Percentiles rank a stretch among this genome's conserved stretches.
Conservation (phyloP, 371 early-diverging fungal species). For the Aphelidium insulamus region DNA sequence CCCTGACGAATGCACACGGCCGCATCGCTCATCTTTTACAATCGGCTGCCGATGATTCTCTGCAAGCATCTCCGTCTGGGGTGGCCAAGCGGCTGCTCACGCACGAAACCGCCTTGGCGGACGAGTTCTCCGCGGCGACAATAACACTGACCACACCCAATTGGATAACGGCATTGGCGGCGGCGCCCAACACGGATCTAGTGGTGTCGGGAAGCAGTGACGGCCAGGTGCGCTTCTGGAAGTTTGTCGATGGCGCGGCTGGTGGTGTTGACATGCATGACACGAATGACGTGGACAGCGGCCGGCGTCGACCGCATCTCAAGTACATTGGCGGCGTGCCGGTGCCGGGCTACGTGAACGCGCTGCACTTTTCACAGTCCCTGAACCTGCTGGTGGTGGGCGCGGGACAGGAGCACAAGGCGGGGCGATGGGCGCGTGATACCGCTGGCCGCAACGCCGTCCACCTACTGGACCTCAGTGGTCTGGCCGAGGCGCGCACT, state of each 20-base stretch:
- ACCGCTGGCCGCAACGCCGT: too few species aligned
- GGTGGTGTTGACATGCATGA: conserved; percentile 34
- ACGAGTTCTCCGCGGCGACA: background rate
- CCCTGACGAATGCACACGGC: too few species aligned
- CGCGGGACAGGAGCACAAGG: conserved; percentile 62
- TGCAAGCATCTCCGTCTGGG: too few species aligned
- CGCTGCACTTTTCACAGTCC: conserved; percentile 14
- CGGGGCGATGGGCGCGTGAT: conserved; percentile 80
- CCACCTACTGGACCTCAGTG: too few species aligned
- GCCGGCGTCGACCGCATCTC: background rate
- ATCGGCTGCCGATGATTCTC: too few species aligned
- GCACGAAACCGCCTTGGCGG: background rate
- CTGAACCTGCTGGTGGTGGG: conserved; percentile 41
- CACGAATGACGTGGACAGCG: too few species aligned
- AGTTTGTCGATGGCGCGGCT: conserved; percentile 33
- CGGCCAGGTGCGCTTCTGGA: conserved; percentile 72
- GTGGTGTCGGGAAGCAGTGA: conserved; percentile 60
- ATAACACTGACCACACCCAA: conserved; percentile 18
- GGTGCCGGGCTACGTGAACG: conserved; percentile 19
- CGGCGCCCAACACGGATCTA: conserved; percentile 59
- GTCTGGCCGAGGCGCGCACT: too few species aligned
- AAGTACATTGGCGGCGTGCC: conserved; percentile 15
- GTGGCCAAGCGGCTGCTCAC: too few species aligned
- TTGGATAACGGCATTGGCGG: conserved; percentile 70
- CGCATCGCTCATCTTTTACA: too few species aligned